Percentiles rank a stretch among this genome's conserved stretches.
These are phyloP conservation scores for Neospora caninum DNA, from an alignment of 169 alveolate genomes.

Conservation along the genomic window DNA sequence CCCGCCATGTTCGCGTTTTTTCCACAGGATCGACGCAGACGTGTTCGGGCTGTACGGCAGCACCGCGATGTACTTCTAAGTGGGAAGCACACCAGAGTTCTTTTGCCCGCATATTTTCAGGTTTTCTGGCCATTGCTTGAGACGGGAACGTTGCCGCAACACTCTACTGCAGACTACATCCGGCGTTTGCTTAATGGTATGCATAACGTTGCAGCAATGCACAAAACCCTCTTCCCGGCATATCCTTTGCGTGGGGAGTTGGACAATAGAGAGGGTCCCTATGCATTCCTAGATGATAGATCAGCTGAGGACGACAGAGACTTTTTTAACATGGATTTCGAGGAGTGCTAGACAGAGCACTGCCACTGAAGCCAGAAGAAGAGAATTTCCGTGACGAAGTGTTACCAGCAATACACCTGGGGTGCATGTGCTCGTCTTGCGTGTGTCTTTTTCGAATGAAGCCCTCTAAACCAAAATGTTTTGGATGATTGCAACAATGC, in stretches of 20 bases:
- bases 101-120: conserved; percentile 14
- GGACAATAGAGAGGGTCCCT: conserved; percentile 35
- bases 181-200: conserved; percentile 10
- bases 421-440: too few relatives aligned
- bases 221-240: background rate
- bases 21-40: conserved; percentile 5
- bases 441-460: too few relatives aligned
- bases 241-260: background rate
- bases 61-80: background rate
- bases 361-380: too few relatives aligned
- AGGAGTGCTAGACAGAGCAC: too few relatives aligned
- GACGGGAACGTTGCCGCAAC: background rate
- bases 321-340: too few relatives aligned
- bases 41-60: conserved; percentile 7
- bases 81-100: background rate
- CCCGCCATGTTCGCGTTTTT: conserved; percentile 2
- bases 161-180: background rate
- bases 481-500: too few relatives aligned
- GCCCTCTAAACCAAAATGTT: too few relatives aligned
- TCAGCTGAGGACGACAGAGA: background rate
- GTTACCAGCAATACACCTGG: too few relatives aligned
- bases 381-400: too few relatives aligned
- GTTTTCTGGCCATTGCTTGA: conserved; percentile 12
- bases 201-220: background rate
- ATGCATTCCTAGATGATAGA: background rate